Evolutionary conservation across 1,284 basidiomycete genomes (phyloP), one percentile per base, ranked within the genome.

Genomic region (Boletellus sp.): DNA sequence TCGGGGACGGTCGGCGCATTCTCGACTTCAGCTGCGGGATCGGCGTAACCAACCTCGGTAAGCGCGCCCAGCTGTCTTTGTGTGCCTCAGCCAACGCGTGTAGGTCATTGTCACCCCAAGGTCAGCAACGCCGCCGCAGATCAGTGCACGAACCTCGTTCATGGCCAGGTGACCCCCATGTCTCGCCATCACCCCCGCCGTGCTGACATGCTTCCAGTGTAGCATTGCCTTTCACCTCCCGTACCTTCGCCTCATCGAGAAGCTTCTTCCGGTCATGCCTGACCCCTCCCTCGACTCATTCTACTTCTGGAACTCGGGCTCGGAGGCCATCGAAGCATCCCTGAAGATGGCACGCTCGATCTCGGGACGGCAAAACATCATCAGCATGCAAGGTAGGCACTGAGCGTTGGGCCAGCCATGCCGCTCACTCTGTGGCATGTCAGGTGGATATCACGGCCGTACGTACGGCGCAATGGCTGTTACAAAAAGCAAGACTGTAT

Each of bases 241-340:
- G 0, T 91, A 92, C 68, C 76, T 92, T 19, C 74, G 82, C 47
- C 83, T 93, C 58, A 86, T 93, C 59, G 79, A 91, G 65, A 80
- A 78, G 54, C 77, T 93, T 8, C 70, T 91, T n/a, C 87, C 90
- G 1, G 72, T 89, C 57, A 89, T 93, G 83, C 92, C 94, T 1
- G 76, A 96, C 70, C 77, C 84, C 0, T 93, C 92, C 3, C 79
- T 97, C 40, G 89, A 95, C 71, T 91, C 91, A 18, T 95, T 97
- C 79, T 96, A 92, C 79, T 91, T 95, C 71, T 93, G 90, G 89
- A 97, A 94, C 76, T 96, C 93, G 6, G 93, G 93, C 15, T 88
- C 91, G 3, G 94, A 97, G 67, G 93, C 92, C 0, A 80, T 93
- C 37, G 91, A 97, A 71, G 91, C 84, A 2, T 76, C 88, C 2